Evolutionary conservation across 2,329 filamentous ascomycete species (phyloP), one percentile per base, ranked within the genome.

Genomic region (Coleophoma crateriformis): DNA sequence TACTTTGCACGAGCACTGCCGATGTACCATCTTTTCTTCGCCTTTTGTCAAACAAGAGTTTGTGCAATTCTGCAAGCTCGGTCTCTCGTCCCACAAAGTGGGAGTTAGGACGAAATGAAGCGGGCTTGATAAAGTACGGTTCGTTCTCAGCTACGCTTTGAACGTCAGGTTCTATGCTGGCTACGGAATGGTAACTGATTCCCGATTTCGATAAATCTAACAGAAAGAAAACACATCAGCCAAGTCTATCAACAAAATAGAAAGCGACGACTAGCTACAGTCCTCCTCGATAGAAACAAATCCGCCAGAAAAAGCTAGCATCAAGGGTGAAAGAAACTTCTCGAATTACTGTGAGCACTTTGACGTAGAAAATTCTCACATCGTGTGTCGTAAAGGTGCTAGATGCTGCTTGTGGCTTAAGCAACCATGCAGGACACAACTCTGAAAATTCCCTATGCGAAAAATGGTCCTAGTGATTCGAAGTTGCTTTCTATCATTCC

Each of bases 1-100:
- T 77, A 34, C 80, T 81, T 54, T 80, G 78, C 11, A 88, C 74
- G 8, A 88, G 67, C 2, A 85, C 82, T 1, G 83, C 80, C 20
- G 78, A 78, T 1, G 82, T 82, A 14, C 82, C 81, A 42, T 78
- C 67, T 7, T 72, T 70, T 35, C 81, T 70, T 54, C 74, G 74
- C 54, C 75, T 75, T 27, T 71, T 69, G 56, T 84, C 79, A 58
- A 74, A 79, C 3, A 88, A 67, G 60, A 82, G 76, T 45, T 67
- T 71, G 57, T 86, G 81, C 20, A 88, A 68, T 2, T 77, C 68
- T 10, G 72, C 70, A 19, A 87, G 65, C 56, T 87, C 77, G 39
- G 73, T 70, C 57, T 78, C 64, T 59, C 84, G 79, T 5, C 83
- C 83, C 34, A 82, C 71, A 54, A 85, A 86, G 19, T 77, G 72